A percentile compares a stretch with the other conserved stretches of the same genome.
These are phyloP conservation scores for Patellifolia procumbens DNA, from an alignment of 179 eudicot species.

Conservation along the genomic window DNA sequence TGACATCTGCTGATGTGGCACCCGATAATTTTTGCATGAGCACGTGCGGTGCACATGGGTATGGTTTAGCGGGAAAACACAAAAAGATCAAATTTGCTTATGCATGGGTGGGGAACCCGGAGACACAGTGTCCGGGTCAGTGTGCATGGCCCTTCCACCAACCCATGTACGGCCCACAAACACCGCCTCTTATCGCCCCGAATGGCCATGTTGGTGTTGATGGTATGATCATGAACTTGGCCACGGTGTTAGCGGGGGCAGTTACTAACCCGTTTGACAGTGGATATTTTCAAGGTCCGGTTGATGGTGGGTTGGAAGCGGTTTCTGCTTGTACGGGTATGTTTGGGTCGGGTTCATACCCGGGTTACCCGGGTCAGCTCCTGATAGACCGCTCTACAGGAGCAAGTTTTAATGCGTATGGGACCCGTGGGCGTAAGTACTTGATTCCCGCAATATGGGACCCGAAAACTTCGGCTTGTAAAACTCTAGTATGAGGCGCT, in stretches of 20 bases:
- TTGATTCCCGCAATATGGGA: conserved; percentile 43
- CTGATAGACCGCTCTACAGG: conserved; percentile 22
- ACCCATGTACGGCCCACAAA: conserved; percentile 43
- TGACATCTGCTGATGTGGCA: conserved; percentile 40
- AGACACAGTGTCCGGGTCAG: conserved; percentile 40
- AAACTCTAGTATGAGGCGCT: conserved; percentile 25
- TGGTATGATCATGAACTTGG: conserved; percentile 43
- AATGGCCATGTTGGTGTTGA: conserved; percentile 40
- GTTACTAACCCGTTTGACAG: conserved; percentile 41
- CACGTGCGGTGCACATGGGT: conserved; percentile 43
- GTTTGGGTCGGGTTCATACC: conserved; percentile 37
- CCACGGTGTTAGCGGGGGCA: conserved; percentile 39
- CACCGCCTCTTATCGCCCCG: conserved; percentile 38
- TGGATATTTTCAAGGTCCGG: conserved; percentile 46
- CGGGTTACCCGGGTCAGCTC: conserved; percentile 36
- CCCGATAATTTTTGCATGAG: conserved; percentile 33
- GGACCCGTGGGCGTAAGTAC: conserved; percentile 31
- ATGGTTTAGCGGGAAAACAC: conserved; percentile 23
- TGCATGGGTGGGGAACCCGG: conserved; percentile 51
- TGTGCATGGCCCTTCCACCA: conserved; percentile 47
- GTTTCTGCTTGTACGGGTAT: conserved; percentile 38
- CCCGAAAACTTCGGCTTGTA: conserved; percentile 32
- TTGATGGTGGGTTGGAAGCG: conserved; percentile 33
- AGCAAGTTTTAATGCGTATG: conserved; percentile 36
- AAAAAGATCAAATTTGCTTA: conserved; percentile 26